Conservation (phyloP, 2,329 filamentous ascomycete species). For the Annulohypoxylon truncatum region DNA sequence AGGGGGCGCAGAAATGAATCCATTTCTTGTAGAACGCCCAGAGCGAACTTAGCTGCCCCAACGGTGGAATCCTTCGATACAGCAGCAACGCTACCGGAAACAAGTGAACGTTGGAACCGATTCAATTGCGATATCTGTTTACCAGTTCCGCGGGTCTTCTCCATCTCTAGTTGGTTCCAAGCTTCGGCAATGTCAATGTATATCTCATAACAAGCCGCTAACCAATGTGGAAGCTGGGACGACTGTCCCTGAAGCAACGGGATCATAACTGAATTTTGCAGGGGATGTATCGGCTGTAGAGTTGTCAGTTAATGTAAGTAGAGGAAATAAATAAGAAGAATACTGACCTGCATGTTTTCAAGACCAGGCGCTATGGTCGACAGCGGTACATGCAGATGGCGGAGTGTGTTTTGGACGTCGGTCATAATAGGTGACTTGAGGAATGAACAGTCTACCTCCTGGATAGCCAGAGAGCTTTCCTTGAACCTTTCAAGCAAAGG, state of each 20-base stretch:
- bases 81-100: constrained; percentile 64
- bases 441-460: constrained; percentile 34
- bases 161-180: constrained; percentile 55
- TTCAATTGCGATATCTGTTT: constrained; percentile 66
- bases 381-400: constrained; percentile 52
- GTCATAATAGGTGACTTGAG: constrained; percentile 48
- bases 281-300: constrained; percentile 67
- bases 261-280: constrained; percentile 68
- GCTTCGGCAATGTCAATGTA: constrained; percentile 59
- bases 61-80: constrained; percentile 72
- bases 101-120: constrained; percentile 69
- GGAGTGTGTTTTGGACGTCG: constrained; percentile 52
- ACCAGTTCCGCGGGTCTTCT: constrained; percentile 57
- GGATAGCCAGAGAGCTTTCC: neutral
- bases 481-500: constrained; percentile 50
- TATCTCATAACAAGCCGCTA: constrained; percentile 64
- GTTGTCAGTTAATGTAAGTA: constrained; percentile 54
- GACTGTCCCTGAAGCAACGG: constrained; percentile 55
- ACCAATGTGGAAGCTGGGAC: constrained; percentile 59
- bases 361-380: constrained; percentile 48
- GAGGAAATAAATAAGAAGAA: constrained; percentile 42
- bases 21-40: constrained; percentile 55
- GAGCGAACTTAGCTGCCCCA: constrained; percentile 63
- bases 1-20: constrained; percentile 57
- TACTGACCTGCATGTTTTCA: constrained; percentile 59